A percentile compares a stretch with the other conserved stretches of the same genome.
Evolutionary conservation across 2,329 filamentous ascomycete species (phyloP).

Genomic region (Samsoniella hepiali): DNA sequence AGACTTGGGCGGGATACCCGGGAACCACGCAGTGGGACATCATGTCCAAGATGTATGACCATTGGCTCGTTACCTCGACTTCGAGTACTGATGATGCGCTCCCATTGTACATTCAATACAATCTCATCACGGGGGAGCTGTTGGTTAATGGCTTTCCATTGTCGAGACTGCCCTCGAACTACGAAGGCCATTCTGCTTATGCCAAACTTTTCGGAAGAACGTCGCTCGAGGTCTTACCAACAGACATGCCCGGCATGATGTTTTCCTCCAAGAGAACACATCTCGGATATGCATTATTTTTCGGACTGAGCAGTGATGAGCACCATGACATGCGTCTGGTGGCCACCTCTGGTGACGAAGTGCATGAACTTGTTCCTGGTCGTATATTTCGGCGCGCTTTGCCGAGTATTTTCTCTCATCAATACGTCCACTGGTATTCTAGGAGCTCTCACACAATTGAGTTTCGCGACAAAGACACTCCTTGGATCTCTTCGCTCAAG

Average conservation of each 20-base stretch:
- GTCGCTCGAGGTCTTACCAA: neutral
- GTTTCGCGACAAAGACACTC: neutral
- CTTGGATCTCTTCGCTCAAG: neutral
- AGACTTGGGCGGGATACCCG: neutral
- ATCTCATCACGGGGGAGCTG: neutral
- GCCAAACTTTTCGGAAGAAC: neutral
- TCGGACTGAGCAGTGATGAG: neutral
- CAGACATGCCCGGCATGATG: neutral
- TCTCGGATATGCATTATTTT: neutral
- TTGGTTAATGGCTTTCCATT: neutral
- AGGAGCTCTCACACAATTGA: neutral
- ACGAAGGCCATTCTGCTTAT: neutral
- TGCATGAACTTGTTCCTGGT: too few species aligned
- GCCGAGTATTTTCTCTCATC: too few species aligned
- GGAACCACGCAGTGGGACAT: neutral
- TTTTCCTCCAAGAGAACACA: neutral
- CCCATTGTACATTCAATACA: constrained; percentile 19
- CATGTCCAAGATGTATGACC: neutral
- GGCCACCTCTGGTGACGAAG: neutral
- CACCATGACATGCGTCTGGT: neutral
- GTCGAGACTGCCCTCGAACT: neutral
- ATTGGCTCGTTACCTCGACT: neutral
- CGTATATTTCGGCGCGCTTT: too few species aligned
- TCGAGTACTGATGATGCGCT: too few species aligned
- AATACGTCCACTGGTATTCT: constrained; percentile 13